phyloP scores from a whole-genome alignment of 2,329 filamentous ascomycete species.

The Drechmeria coniospora region DNA sequence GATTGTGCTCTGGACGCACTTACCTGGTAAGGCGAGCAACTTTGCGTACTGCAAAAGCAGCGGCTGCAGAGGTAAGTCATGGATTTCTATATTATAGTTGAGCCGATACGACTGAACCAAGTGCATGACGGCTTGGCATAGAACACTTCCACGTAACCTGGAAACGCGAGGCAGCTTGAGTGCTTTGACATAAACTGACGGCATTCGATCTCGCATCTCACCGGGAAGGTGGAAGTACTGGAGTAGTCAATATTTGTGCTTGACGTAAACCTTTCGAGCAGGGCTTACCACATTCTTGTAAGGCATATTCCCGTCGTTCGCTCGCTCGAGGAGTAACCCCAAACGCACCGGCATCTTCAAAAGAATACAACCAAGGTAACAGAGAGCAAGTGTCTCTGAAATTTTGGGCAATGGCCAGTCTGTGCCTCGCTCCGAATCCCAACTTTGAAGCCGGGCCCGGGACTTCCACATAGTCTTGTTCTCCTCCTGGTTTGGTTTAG shows the following conservation, averaged over 20 bases:
- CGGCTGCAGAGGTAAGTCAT: conserved; percentile 54
- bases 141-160: conserved; percentile 32
- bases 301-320: conserved; percentile 48
- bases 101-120: conserved; percentile 47
- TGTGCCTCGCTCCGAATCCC: conserved; percentile 28
- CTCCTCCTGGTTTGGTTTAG: conserved; percentile 15
- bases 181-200: conserved; percentile 40
- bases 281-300: conserved; percentile 50
- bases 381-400: conserved; percentile 60
- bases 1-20: conserved; percentile 10
- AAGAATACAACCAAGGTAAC: conserved; percentile 64
- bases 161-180: conserved; percentile 34
- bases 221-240: conserved; percentile 43
- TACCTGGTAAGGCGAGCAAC: conserved; percentile 60
- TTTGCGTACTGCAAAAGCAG: conserved; percentile 55
- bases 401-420: conserved; percentile 48
- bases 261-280: no score
- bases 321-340: conserved; percentile 57
- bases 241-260: conserved; percentile 1
- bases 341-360: conserved; percentile 63
- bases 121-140: conserved; percentile 50
- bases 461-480: conserved; percentile 14
- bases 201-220: conserved; percentile 50
- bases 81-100: conserved; percentile 57
- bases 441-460: conserved; percentile 20